These are phyloP conservation scores for Apiospora koreana DNA, from an alignment of 2,329 filamentous ascomycete genomes.

Conservation along the genomic window DNA sequence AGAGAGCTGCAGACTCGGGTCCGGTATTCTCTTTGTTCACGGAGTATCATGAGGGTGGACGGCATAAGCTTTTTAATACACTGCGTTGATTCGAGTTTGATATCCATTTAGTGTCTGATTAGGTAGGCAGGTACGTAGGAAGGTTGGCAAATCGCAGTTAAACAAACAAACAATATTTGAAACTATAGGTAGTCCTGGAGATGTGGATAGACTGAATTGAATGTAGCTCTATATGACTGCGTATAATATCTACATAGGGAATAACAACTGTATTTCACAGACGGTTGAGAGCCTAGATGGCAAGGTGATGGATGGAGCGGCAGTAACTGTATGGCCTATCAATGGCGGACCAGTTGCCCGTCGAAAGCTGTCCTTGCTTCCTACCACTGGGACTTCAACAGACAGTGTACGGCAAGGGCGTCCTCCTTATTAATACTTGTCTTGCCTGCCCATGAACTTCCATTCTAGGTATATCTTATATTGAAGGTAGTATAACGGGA, in stretches of 20 bases:
- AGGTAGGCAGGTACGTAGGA: not conserved
- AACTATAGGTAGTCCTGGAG: not conserved
- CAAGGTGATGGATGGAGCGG: not conserved
- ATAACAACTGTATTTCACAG: not conserved
- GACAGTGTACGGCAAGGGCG: not conserved
- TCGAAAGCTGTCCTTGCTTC: not conserved
- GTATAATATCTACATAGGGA: not conserved
- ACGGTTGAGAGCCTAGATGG: not conserved
- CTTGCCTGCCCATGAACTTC: too few relatives aligned
- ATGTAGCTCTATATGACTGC: not conserved
- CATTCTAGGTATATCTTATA: too few relatives aligned
- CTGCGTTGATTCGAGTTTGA: constrained; percentile 11
- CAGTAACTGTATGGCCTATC: not conserved
- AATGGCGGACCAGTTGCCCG: not conserved
- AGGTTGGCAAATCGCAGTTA: constrained; percentile 1
- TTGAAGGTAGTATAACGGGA: too few relatives aligned
- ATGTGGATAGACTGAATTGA: not conserved
- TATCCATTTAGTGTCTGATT: constrained; percentile 11
- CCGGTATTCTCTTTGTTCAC: constrained; percentile 7
- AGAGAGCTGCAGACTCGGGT: not conserved
- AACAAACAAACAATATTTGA: not conserved
- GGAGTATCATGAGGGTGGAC: constrained; percentile 7
- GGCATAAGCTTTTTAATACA: constrained; percentile 14
- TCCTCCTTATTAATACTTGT: not conserved
- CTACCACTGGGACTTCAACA: not conserved